Evolutionary conservation across 106 monocot species (phyloP).

Genomic region (Acorus gramineus): DNA sequence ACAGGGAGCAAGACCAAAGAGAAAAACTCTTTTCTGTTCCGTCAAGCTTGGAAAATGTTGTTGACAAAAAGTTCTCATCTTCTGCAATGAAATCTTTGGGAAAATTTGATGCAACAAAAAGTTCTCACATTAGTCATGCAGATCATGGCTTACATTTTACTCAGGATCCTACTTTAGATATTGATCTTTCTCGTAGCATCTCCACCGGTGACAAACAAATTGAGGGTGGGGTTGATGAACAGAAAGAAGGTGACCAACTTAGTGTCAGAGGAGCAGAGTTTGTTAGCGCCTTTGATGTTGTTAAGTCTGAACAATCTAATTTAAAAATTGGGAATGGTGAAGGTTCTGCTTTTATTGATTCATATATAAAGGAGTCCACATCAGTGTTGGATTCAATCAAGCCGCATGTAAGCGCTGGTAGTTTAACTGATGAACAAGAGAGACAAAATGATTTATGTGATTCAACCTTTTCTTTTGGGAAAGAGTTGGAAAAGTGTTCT

Average conservation of each 20-base stretch:
- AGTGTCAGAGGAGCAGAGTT: too few relatives aligned
- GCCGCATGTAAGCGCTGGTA: background rate
- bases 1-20: constrained; percentile 21
- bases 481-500: too few relatives aligned
- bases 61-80: background rate
- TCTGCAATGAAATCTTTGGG: background rate
- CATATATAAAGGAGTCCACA: background rate
- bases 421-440: background rate
- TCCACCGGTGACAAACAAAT: background rate
- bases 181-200: background rate
- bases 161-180: background rate
- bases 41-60: background rate
- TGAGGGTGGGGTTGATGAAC: background rate
- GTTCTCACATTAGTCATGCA: too few relatives aligned
- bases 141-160: too few relatives aligned
- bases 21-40: constrained; percentile 6
- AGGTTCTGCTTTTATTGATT: too few relatives aligned
- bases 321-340: too few relatives aligned
- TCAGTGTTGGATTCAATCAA: background rate
- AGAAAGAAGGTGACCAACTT: background rate
- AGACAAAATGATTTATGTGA: background rate
- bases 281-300: too few relatives aligned
- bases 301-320: too few relatives aligned
- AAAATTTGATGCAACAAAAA: background rate
- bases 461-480: too few relatives aligned